These are phyloP conservation scores for Suaeda aralocaspica DNA, from an alignment of 148 eudicot species.

Conservation along the genomic window DNA sequence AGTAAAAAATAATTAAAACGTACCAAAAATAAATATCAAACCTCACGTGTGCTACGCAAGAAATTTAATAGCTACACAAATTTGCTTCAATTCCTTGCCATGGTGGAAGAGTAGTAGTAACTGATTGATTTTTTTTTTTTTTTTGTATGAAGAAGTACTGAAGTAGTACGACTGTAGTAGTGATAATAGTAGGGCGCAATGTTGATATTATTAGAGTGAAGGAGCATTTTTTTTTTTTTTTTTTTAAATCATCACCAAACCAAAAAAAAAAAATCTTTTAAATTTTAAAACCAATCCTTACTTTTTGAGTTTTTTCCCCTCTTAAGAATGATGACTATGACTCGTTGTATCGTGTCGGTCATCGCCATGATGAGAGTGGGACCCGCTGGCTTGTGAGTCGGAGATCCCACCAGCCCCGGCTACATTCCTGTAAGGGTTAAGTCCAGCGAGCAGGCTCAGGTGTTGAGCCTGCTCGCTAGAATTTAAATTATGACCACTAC, in stretches of 20 bases:
- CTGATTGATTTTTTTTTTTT: too few species aligned
- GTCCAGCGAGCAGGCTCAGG: constrained; percentile 53
- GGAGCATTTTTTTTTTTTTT: neutral
- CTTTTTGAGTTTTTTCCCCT: too few species aligned
- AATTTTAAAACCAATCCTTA: too few species aligned
- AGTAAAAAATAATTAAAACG: neutral
- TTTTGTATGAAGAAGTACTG: too few species aligned
- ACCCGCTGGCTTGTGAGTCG: constrained; percentile 67
- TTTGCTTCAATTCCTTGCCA: neutral
- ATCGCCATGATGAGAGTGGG: constrained; percentile 53
- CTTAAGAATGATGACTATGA: constrained; percentile 54
- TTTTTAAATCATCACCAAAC: neutral
- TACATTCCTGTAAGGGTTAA: constrained; percentile 41
- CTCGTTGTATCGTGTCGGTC: constrained; percentile 51
- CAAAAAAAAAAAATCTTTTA: neutral
- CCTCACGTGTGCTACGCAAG: constrained; percentile 33
- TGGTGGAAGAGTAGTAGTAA: neutral
- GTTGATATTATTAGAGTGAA: neutral
- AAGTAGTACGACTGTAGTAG: neutral
- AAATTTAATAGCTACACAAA: constrained; percentile 29
- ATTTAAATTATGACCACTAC: constrained; percentile 18
- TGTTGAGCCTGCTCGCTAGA: constrained; percentile 43
- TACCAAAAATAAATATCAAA: constrained; percentile 23
- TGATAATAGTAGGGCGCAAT: neutral
- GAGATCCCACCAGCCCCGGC: constrained; percentile 34